phyloP scores from a whole-genome alignment of 176 grass and related monocot species.

The Carex parvula region DNA sequence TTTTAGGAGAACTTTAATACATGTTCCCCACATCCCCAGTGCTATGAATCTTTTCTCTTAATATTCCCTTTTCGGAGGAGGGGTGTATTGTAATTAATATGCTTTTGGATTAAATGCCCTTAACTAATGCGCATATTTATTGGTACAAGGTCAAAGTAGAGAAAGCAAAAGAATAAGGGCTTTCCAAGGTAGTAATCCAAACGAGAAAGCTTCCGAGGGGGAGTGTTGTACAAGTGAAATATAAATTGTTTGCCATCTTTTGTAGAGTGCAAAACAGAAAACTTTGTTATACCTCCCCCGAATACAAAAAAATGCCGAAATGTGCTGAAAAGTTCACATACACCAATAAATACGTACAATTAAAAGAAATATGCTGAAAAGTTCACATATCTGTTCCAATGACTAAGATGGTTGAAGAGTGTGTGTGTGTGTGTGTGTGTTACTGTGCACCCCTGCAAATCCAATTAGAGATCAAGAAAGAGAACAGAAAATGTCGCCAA shows the following conservation, averaged over 20 bases:
- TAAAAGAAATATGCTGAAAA: too few species aligned
- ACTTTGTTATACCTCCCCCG: background rate
- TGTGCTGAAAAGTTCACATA: background rate
- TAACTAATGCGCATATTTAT: conserved; percentile 23
- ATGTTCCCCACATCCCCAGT: conserved; percentile 5
- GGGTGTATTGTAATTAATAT: conserved; percentile 18
- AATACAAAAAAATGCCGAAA: too few species aligned
- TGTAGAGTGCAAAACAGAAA: too few species aligned
- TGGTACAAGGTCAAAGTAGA: conserved; percentile 6
- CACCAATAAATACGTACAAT: background rate
- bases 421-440: background rate
- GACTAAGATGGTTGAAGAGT: background rate
- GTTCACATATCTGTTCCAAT: background rate
- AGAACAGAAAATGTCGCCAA: background rate
- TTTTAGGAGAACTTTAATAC: background rate
- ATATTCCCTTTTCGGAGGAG: background rate
- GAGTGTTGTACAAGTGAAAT: background rate
- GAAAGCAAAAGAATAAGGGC: background rate
- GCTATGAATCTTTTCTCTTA: background rate
- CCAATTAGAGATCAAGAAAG: background rate
- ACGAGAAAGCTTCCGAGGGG: background rate
- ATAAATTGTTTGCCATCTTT: too few species aligned
- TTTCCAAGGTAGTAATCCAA: background rate
- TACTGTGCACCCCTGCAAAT: background rate
- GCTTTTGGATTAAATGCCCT: conserved; percentile 23